These are phyloP conservation scores for Hirsutella minnesotensis DNA, from an alignment of 2,329 filamentous ascomycete genomes.

Conservation along the genomic window DNA sequence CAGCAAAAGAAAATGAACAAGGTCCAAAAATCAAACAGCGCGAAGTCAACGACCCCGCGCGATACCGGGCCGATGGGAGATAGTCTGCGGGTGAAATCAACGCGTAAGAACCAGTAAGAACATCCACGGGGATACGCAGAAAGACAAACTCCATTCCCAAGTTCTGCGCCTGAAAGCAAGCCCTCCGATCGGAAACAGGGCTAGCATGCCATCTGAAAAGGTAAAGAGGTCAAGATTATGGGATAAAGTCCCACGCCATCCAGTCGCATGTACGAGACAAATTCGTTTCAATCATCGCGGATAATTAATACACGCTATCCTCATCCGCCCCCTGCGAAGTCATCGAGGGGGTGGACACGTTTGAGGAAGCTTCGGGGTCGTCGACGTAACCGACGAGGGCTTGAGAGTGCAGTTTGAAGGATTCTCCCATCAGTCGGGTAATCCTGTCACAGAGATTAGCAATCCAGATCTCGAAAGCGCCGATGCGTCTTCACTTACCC, in stretches of 20 bases:
- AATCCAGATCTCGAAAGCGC: too few relatives aligned
- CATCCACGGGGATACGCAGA: neutral
- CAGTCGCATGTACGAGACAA: conserved; percentile 9
- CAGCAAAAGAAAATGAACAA: too few relatives aligned
- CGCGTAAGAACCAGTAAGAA: neutral
- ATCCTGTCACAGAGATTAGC: conserved; percentile 43
- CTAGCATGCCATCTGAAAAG: neutral
- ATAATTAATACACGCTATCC: conserved; percentile 57
- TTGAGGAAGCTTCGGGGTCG: conserved; percentile 59
- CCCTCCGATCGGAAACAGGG: neutral
- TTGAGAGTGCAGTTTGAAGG: conserved; percentile 93
- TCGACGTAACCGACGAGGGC: conserved; percentile 92
- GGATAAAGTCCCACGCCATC: conserved; percentile 2
- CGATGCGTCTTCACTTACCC: conserved; percentile 72
- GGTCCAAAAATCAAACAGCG: too few relatives aligned
- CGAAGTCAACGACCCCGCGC: too few relatives aligned
- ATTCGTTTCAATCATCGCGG: conserved; percentile 38
- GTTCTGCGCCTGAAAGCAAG: neutral
- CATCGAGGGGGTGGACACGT: conserved; percentile 59
- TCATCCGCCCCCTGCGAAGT: conserved; percentile 60
- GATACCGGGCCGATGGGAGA: too few relatives aligned
- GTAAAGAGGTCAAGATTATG: conserved; percentile 8
- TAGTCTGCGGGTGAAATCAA: too few relatives aligned
- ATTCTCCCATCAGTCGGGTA: conserved; percentile 92
- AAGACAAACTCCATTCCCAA: neutral